A percentile compares a stretch with the other conserved stretches of the same genome.
These are phyloP conservation scores for Ophiostoma triangulosporum DNA, from an alignment of 2,329 filamentous ascomycete species.

Conservation along the genomic window DNA sequence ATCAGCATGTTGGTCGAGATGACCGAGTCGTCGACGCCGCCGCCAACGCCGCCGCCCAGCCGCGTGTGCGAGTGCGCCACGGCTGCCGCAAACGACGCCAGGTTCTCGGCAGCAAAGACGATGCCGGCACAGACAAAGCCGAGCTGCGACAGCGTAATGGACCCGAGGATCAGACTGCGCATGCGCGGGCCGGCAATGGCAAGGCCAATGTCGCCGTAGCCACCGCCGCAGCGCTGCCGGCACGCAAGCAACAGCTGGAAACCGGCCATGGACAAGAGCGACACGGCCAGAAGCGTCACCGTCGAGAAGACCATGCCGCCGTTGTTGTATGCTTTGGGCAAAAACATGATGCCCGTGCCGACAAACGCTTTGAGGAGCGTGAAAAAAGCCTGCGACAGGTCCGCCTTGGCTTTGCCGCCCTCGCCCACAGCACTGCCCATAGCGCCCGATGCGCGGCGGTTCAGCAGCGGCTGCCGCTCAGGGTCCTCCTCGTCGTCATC, in stretches of 20 bases:
- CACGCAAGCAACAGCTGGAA: conserved; percentile 61
- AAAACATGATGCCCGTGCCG: conserved; percentile 69
- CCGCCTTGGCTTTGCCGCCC: conserved; percentile 40
- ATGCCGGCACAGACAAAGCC: conserved; percentile 68
- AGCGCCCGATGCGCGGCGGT: neutral
- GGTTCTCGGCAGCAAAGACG: conserved; percentile 65
- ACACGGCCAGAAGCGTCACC: conserved; percentile 51
- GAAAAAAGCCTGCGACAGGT: conserved; percentile 62
- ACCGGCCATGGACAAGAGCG: conserved; percentile 52
- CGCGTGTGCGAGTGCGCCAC: conserved; percentile 25
- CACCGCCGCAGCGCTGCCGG: conserved; percentile 49
- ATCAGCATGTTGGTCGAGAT: conserved; percentile 47
- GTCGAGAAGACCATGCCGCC: conserved; percentile 65
- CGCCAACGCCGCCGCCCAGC: neutral
- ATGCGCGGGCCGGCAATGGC: conserved; percentile 50
- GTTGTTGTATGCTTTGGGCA: conserved; percentile 68
- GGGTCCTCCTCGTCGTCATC: conserved; percentile 15
- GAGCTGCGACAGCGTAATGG: conserved; percentile 61
- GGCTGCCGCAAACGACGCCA: conserved; percentile 52
- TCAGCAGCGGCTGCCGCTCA: conserved; percentile 7
- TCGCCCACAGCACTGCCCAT: conserved; percentile 14
- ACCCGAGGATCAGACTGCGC: conserved; percentile 51
- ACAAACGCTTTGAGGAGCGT: conserved; percentile 68
- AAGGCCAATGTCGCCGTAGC: conserved; percentile 62
- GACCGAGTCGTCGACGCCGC: conserved; percentile 26